phyloP scores from a whole-genome alignment of 192 early-diverging fungal species.

The Polychytrium aggregatum region DNA sequence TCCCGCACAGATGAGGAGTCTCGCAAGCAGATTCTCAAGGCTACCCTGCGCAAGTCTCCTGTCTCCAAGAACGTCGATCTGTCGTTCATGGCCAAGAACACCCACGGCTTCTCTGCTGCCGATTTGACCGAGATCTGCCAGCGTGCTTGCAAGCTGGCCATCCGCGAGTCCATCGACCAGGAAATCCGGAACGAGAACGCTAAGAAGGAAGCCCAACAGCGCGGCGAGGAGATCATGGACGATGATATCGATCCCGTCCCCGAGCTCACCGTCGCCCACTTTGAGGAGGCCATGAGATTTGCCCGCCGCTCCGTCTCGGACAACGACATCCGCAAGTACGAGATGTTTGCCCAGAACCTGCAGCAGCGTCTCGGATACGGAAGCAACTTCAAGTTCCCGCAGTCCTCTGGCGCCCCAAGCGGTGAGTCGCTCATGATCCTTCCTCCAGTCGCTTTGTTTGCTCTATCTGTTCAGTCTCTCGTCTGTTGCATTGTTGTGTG shows the following conservation, averaged over 20 bases:
- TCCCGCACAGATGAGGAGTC: conserved; percentile 81
- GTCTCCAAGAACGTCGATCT: conserved; percentile 71
- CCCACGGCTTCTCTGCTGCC: conserved; percentile 93
- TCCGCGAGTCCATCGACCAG: conserved; percentile 88
- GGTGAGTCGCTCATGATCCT: no score
- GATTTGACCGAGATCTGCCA: conserved; percentile 99
- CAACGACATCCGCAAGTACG: conserved; percentile 95
- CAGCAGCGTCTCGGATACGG: conserved; percentile 93
- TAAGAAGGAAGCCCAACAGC: conserved; percentile 51
- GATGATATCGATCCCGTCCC: conserved; percentile 75
- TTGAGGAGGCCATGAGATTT: conserved; percentile 98
- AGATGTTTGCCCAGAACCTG: conserved; percentile 98
- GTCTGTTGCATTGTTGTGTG: no score
- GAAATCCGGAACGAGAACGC: conserved; percentile 67
- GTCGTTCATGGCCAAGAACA: conserved; percentile 71
- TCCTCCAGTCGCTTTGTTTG: no score
- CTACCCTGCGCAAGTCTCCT: conserved; percentile 91
- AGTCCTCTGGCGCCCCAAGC: conserved; percentile 23
- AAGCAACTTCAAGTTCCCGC: conserved; percentile 88
- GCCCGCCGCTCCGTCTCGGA: conserved; percentile 92
- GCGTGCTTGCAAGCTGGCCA: conserved; percentile 92
- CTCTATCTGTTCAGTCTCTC: no score
- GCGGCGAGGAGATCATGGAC: conserved; percentile 67
- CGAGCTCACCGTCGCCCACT: conserved; percentile 87
- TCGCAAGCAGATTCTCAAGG: conserved; percentile 69